Base-by-base conservation (phyloP, 768 basidiomycete genomes). In the Boletellus emodensis region DNA sequence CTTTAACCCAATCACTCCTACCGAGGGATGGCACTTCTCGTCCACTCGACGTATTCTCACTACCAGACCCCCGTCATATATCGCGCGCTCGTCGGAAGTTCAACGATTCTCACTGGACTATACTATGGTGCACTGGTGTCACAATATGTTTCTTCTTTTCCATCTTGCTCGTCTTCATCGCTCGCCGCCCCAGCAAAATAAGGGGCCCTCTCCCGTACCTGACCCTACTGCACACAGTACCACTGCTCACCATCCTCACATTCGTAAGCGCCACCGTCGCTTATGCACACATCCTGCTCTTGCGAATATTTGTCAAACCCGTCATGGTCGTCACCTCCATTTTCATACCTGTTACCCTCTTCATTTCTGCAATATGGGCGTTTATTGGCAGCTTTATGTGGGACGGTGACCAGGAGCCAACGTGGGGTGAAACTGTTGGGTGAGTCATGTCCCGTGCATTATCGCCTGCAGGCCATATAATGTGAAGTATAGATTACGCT, bases 371-470 rank as follows among this genome's bases (percentile, higher is more conserved):
- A 7, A 57, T 90, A 22, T 90, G 89, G 81, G 87, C 89, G 1
- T 91, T 92, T 65, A 73, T 84, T 13, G 89, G 87, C 28, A 88
- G 86, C 61, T 90, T 90, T 57, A 74, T 80, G 71, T 80, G 77
- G 74, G 77, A 76, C 46, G 64, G 61, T n/a, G 62, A 69, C 48
- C 63, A 65, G 37, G 81, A 79, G 49, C 83, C 83, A 34, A 87
- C 87, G 11, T 90, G 88, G 89, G 86, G 87, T 44, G 87, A 90
- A 70, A 87, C 85, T 20, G 75, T 83, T 40, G 88, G 88, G 87
- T 88, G 58, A 69, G 84, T 71, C 13, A 14, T 38, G 40, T 54
- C 15, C 35, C 37, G 32, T 47, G 22, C 5, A 10, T 38, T 13
- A 17, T 34, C 47, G 20, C 51, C 47, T 33, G 42, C n/a, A 9